Evolutionary conservation across 345 rosid species (phyloP).

Genomic region (Bruguiera gymnorhiza): DNA sequence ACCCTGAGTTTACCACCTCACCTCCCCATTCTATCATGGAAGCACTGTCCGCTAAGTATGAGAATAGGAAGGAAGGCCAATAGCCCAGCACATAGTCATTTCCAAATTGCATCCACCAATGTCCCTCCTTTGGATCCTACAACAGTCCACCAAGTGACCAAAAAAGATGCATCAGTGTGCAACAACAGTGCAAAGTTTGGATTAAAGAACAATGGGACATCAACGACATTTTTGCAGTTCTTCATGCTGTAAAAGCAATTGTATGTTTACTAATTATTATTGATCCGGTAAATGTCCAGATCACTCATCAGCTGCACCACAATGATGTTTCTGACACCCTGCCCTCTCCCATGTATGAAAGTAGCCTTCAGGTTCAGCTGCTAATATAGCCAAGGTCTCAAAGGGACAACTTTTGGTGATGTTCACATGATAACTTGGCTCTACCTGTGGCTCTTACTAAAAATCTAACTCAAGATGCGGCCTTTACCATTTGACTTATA

Average conservation of each 20-base stretch:
- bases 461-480: background rate
- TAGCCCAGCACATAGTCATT: slow-evolving; percentile 28
- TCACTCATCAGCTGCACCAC: background rate
- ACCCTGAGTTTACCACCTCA: slow-evolving; percentile 26
- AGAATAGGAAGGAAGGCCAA: slow-evolving; percentile 39
- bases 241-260: background rate
- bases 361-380: background rate
- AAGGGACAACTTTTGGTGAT: background rate
- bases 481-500: slow-evolving; percentile 1
- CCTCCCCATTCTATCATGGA: slow-evolving; percentile 38
- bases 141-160: background rate
- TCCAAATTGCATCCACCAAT: slow-evolving; percentile 45
- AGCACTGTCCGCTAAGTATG: slow-evolving; percentile 24
- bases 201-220: too few relatives aligned
- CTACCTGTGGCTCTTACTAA: too few relatives aligned
- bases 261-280: background rate
- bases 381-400: background rate
- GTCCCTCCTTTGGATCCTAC: slow-evolving; percentile 33
- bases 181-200: too few relatives aligned
- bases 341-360: background rate
- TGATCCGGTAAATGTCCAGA: background rate
- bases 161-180: background rate
- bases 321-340: background rate
- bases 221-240: background rate
- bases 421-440: background rate